These are phyloP conservation scores for Jacaranda copaia DNA, from an alignment of 257 asterid species.

Conservation along the genomic window DNA sequence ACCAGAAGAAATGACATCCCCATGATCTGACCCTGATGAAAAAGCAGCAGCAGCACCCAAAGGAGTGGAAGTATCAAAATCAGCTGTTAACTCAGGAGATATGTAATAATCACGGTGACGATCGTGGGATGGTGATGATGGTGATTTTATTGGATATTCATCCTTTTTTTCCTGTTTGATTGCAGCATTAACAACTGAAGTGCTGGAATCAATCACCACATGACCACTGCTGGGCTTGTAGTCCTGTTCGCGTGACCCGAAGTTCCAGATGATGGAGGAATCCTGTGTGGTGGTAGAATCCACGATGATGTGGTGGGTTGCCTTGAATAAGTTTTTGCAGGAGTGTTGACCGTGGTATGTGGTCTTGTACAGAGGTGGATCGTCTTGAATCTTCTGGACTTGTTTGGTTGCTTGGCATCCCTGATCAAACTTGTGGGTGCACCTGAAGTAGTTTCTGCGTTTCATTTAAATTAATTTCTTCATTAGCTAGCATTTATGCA, in stretches of 20 bases:
- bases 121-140: neutral
- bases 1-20: slow-evolving; percentile 40
- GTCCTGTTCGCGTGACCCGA: slow-evolving; percentile 36
- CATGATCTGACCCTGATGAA: slow-evolving; percentile 39
- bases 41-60: slow-evolving; percentile 11
- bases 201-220: neutral
- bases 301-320: slow-evolving; percentile 31
- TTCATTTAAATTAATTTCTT: neutral
- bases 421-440: slow-evolving; percentile 76
- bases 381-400: slow-evolving; percentile 61
- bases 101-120: slow-evolving; percentile 8
- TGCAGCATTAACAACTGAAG: neutral
- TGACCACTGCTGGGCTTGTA: neutral
- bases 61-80: neutral
- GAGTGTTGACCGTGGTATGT: slow-evolving; percentile 68
- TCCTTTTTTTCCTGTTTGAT: slow-evolving; percentile 38
- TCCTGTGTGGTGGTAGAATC: slow-evolving; percentile 33
- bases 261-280: slow-evolving; percentile 53
- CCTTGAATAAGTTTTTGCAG: slow-evolving; percentile 41
- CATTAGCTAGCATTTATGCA: neutral
- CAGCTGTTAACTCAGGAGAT: slow-evolving; percentile 24
- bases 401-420: slow-evolving; percentile 72
- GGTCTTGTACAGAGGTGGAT: slow-evolving; percentile 56
- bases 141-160: neutral
- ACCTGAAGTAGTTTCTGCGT: slow-evolving; percentile 73